phyloP scores from a whole-genome alignment of 2,329 filamentous ascomycete species.

The Calonectria pseudoturangicola region DNA sequence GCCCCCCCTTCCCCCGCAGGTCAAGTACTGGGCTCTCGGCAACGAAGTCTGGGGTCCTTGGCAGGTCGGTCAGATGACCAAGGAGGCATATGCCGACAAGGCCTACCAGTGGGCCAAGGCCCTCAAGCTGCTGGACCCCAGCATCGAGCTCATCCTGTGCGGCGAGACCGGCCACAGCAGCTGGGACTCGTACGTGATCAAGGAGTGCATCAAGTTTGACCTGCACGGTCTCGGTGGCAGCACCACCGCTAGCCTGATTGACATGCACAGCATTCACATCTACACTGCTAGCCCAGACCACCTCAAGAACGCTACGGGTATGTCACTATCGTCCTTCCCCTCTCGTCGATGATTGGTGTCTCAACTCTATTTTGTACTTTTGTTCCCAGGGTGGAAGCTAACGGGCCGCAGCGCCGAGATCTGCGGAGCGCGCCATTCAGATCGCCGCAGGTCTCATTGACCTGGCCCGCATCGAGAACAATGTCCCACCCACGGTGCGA shows the following conservation, averaged over 20 bases:
- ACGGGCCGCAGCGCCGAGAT: conserved; percentile 71
- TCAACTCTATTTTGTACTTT: background rate
- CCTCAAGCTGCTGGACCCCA: conserved; percentile 82
- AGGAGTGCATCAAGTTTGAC: conserved; percentile 74
- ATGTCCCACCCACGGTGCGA: conserved; percentile 74
- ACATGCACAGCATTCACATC: conserved; percentile 89
- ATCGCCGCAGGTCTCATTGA: conserved; percentile 82
- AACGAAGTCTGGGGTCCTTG: conserved; percentile 83
- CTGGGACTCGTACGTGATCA: conserved; percentile 85
- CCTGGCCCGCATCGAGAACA: conserved; percentile 82
- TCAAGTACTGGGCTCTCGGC: conserved; percentile 91
- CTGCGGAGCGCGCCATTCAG: conserved; percentile 84
- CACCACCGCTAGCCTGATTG: conserved; percentile 70
- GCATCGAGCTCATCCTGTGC: conserved; percentile 82
- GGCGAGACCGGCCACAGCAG: conserved; percentile 80
- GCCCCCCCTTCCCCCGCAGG: conserved; percentile 50
- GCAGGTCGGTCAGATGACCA: conserved; percentile 81
- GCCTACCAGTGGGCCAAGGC: conserved; percentile 84
- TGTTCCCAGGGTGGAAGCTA: background rate
- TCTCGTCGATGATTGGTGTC: background rate
- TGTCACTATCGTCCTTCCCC: background rate
- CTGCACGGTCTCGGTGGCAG: conserved; percentile 59
- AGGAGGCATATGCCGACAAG: conserved; percentile 81
- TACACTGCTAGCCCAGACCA: conserved; percentile 79
- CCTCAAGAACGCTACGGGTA: conserved; percentile 68